phyloP scores from a whole-genome alignment of 1,139 yeast species.

The Saccharomyces hybrid region DNA sequence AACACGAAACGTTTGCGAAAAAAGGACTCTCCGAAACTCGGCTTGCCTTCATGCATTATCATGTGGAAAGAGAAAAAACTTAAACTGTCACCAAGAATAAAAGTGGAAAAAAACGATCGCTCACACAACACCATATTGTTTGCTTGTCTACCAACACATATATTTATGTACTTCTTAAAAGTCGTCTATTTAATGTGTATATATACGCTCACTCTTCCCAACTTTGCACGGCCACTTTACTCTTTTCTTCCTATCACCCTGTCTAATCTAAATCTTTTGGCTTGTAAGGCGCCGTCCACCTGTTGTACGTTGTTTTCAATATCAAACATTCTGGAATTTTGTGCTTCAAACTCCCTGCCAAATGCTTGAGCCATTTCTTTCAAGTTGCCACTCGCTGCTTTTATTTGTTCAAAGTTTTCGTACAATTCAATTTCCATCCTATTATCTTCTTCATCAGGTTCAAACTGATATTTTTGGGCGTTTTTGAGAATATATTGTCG shows the following conservation, averaged over 20 bases:
- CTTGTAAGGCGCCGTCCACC: neutral
- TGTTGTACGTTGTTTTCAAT: neutral
- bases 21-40: neutral
- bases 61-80: neutral
- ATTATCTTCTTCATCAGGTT: neutral
- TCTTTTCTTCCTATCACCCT: neutral
- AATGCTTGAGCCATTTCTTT: neutral
- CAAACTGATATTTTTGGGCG: neutral
- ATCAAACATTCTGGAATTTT: neutral
- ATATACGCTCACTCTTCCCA: neutral
- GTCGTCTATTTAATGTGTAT: neutral
- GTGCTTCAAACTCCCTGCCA: neutral
- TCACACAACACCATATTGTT: neutral
- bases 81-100: too few relatives aligned
- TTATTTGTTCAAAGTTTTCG: neutral
- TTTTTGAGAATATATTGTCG: neutral
- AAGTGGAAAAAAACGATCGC: neutral
- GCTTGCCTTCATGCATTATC: neutral
- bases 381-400: neutral
- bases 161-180: neutral
- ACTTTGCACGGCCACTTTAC: neutral
- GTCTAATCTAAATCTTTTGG: neutral
- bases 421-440: neutral
- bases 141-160: neutral
- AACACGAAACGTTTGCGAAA: neutral